Evolutionary conservation across 768 basidiomycete species (phyloP), one percentile per base, ranked within the genome.

Genomic region (Pholiota molesta): DNA sequence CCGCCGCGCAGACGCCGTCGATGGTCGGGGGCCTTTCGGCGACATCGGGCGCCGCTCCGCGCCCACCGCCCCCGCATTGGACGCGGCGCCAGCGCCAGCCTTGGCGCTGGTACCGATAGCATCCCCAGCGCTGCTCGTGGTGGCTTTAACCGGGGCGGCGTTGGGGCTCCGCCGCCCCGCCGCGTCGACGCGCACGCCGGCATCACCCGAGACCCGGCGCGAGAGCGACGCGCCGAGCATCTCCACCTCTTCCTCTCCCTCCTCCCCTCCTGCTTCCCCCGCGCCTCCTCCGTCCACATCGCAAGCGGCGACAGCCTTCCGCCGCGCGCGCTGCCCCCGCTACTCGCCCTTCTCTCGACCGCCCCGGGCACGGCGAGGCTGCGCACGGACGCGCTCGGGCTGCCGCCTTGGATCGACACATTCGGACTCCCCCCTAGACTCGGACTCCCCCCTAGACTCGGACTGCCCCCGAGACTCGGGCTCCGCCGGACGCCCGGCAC

Each of bases 371-470:
- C 56, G 33, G n/a, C 26, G 14, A 74, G 65, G 59, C 68, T 72
- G 8, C 69, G 63, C 1, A 68, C 68, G 0, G 77, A 79, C 3
- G 64, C 68, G 62, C 71, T 74, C n/a, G n/a, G n/a, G n/a, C n/a
- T n/a, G n/a, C n/a, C n/a, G n/a, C n/a, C n/a, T n/a, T n/a, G n/a
- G n/a, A n/a, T n/a, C n/a, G n/a, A n/a, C n/a, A n/a, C 68, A 62
- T 71, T 74, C 13, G 78, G 78, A n/a, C n/a, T n/a, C n/a, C n/a
- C n/a, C n/a, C n/a, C n/a, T n/a, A n/a, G n/a, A n/a, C n/a, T n/a
- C n/a, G n/a, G n/a, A n/a, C n/a, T 26, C 26, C n/a, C n/a, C n/a
- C 26, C 4, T 4, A 26, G 26, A 26, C 26, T 26, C 26, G 26
- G 26, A 26, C 26, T 26, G 26, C 26, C 26, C 26, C 26, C 26